These are phyloP conservation scores for Primulina eburnea DNA, from an alignment of 257 asterid species.

Conservation along the genomic window DNA sequence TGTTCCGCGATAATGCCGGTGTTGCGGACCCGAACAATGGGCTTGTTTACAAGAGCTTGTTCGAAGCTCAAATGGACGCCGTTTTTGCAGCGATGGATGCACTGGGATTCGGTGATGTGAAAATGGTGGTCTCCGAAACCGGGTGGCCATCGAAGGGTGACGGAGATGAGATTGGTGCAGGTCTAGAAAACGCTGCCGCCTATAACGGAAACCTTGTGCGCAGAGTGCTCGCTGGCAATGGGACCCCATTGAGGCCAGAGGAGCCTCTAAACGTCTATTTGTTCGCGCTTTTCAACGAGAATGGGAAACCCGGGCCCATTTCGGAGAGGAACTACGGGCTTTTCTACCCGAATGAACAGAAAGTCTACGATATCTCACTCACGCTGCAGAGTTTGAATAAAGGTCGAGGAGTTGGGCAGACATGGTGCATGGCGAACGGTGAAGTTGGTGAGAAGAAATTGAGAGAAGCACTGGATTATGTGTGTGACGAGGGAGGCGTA, in stretches of 20 bases:
- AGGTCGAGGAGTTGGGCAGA: constrained; percentile 22
- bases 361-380: constrained; percentile 47
- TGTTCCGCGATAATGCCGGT: constrained; percentile 43
- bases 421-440: constrained; percentile 67
- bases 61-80: constrained; percentile 76
- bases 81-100: constrained; percentile 59
- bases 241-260: constrained; percentile 62
- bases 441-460: constrained; percentile 33
- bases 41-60: constrained; percentile 48
- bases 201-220: constrained; percentile 64
- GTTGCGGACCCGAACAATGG: constrained; percentile 53
- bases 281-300: constrained; percentile 66
- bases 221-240: constrained; percentile 47
- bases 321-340: constrained; percentile 66
- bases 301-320: constrained; percentile 56
- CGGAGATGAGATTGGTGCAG: constrained; percentile 53
- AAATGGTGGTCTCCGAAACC: constrained; percentile 56
- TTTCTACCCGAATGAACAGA: constrained; percentile 49
- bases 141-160: constrained; percentile 86
- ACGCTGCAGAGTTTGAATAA: constrained; percentile 18
- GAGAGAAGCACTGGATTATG: constrained; percentile 47
- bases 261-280: constrained; percentile 48
- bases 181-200: constrained; percentile 47
- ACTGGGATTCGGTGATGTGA: constrained; percentile 34
- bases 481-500: constrained; percentile 64